phyloP scores from a whole-genome alignment of 2,329 filamentous ascomycete genomes.

The Colletotrichum tofieldiae region DNA sequence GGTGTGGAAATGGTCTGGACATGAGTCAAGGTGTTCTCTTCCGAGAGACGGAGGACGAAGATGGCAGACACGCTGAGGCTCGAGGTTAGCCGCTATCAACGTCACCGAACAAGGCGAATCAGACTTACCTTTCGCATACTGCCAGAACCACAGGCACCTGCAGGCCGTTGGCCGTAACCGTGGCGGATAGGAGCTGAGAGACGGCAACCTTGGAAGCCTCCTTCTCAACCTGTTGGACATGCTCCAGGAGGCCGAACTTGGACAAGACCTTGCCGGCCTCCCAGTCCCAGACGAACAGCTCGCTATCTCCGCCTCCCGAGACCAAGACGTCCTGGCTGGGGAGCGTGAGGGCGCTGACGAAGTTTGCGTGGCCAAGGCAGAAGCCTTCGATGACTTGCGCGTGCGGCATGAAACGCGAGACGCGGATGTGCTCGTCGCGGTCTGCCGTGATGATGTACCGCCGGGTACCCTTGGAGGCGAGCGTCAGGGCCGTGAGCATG shows the following conservation, averaged over 20 bases:
- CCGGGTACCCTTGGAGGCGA: conserved; percentile 61
- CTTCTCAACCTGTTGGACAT: conserved; percentile 50
- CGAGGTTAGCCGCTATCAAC: conserved; percentile 43
- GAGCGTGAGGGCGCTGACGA: conserved; percentile 83
- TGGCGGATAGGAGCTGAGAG: conserved; percentile 57
- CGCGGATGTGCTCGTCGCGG: conserved; percentile 83
- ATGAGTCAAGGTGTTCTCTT: conserved; percentile 65
- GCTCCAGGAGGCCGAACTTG: conserved; percentile 66
- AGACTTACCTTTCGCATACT: conserved; percentile 62
- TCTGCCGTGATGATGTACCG: conserved; percentile 71
- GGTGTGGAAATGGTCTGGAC: conserved; percentile 67
- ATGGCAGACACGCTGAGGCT: conserved; percentile 70
- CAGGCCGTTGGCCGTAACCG: conserved; percentile 37
- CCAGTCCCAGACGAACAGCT: conserved; percentile 90
- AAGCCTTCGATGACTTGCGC: conserved; percentile 90
- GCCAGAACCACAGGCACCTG: conserved; percentile 51
- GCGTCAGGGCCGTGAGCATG: conserved; percentile 85
- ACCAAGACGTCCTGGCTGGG: conserved; percentile 77
- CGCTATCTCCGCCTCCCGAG: conserved; percentile 88
- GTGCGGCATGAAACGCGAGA: conserved; percentile 86
- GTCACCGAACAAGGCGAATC: conserved; percentile 41
- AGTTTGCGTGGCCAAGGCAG: conserved; percentile 90
- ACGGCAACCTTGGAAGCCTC: conserved; percentile 63
- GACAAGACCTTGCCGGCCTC: conserved; percentile 66
- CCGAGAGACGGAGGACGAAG: conserved; percentile 73